A percentile compares a stretch with the other conserved stretches of the same genome.
Evolutionary conservation across 2,329 filamentous ascomycete genomes (phyloP).

Genomic region (Cordyceps fumosorosea): DNA sequence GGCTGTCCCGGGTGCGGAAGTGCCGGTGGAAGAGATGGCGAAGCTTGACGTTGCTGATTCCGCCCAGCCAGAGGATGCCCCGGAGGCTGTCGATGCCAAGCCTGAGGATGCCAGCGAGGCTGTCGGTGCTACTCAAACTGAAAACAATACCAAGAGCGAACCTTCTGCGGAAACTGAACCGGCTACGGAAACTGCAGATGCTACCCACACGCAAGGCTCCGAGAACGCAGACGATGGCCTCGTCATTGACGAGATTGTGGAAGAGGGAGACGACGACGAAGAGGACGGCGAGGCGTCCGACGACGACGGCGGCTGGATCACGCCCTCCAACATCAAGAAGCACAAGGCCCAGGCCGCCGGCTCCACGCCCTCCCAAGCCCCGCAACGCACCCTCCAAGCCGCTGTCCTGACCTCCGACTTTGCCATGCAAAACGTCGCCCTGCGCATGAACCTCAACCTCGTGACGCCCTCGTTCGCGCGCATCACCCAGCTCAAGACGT

Average conservation of each 20-base stretch:
- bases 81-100: neutral
- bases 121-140: neutral
- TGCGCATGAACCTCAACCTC: conserved; percentile 91
- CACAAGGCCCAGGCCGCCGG: conserved; percentile 59
- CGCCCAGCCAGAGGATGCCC: conserved; percentile 8
- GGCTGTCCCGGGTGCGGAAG: neutral
- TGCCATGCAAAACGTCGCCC: conserved; percentile 93
- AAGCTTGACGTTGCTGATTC: conserved; percentile 15
- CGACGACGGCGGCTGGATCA: conserved; percentile 82
- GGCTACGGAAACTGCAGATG: neutral
- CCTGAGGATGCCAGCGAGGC: neutral
- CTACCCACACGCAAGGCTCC: too few species aligned
- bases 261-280: conserved; percentile 9
- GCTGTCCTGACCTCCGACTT: conserved; percentile 94
- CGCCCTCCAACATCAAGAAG: conserved; percentile 82
- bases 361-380: conserved; percentile 40
- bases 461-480: conserved; percentile 72
- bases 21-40: neutral
- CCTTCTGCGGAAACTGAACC: conserved; percentile 1
- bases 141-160: conserved; percentile 10
- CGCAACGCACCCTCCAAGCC: conserved; percentile 66
- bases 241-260: neutral
- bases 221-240: neutral
- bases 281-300: conserved; percentile 39
- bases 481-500: conserved; percentile 79